phyloP scores from a whole-genome alignment of 208 protist genomes.

The Vickermania spadyakhi region DNA sequence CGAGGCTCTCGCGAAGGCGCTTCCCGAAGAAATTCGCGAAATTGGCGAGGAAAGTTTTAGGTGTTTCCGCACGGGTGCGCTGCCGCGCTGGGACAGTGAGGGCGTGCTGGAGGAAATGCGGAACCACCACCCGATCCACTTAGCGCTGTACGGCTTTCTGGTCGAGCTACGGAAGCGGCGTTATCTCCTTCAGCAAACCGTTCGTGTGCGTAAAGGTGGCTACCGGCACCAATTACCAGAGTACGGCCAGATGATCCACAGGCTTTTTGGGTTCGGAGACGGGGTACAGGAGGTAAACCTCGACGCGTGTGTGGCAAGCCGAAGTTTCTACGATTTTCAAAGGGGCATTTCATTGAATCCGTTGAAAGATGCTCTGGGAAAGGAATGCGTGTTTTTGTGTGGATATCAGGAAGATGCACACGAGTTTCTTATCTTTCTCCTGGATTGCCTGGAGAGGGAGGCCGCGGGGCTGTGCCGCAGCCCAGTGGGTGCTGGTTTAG shows the following conservation, averaged over 20 bases:
- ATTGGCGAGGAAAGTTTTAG: background rate
- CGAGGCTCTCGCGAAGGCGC: conserved; percentile 17
- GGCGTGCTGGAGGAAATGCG: background rate
- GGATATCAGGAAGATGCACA: conserved; percentile 80
- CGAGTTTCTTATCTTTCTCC: conserved; percentile 58
- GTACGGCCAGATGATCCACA: background rate
- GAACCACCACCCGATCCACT: background rate
- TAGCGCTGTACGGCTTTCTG: background rate
- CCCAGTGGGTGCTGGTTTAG: conserved; percentile 1
- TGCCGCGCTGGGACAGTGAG: background rate
- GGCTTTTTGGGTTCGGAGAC: background rate
- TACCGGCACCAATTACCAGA: background rate
- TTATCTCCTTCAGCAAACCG: background rate
- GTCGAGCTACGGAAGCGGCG: background rate
- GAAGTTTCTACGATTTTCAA: background rate
- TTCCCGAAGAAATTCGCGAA: conserved; percentile 1
- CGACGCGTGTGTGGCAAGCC: conserved; percentile 8
- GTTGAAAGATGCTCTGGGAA: conserved; percentile 23
- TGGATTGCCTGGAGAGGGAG: conserved; percentile 60
- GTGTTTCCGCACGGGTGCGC: background rate
- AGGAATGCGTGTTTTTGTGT: conserved; percentile 34
- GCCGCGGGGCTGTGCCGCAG: conserved; percentile 19
- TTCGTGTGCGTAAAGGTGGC: background rate
- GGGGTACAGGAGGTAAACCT: conserved; percentile 6
- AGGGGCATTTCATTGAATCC: conserved; percentile 18